A percentile compares a stretch with the other conserved stretches of the same genome.
phyloP scores from a whole-genome alignment of 1,284 basidiomycete genomes.

The Sporisorium scitamineum region DNA sequence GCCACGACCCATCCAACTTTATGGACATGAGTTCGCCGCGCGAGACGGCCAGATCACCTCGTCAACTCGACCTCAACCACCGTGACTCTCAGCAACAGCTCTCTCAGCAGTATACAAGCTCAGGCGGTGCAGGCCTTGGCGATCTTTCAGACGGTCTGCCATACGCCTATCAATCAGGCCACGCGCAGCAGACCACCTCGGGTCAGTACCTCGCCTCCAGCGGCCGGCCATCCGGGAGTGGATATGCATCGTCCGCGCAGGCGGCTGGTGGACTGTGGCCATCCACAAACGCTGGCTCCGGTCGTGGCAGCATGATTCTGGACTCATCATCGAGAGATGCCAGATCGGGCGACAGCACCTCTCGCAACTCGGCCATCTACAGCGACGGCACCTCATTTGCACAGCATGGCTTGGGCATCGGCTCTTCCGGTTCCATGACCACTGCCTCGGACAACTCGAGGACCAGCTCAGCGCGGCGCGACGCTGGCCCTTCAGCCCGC shows the following conservation, averaged over 20 bases:
- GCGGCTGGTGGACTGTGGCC: conserved; percentile 28
- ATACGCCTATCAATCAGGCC: conserved; percentile 39
- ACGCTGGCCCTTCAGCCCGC: conserved; percentile 18
- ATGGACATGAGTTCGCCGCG: conserved; percentile 45
- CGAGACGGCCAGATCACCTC: conserved; percentile 29
- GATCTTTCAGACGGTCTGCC: conserved; percentile 44
- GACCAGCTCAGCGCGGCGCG: conserved; percentile 23
- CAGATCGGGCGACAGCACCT: conserved; percentile 28
- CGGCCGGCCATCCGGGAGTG: conserved; percentile 4
- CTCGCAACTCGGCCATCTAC: conserved; percentile 45
- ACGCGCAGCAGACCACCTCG: conserved; percentile 22
- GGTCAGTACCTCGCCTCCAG: conserved; percentile 25
- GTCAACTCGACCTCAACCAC: conserved; percentile 12
- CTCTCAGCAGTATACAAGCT: conserved; percentile 29
- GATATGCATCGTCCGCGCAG: conserved; percentile 6
- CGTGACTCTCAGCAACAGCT: conserved; percentile 21
- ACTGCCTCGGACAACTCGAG: conserved; percentile 51
- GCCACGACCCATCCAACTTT: conserved; percentile 26
- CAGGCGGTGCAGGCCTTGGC: conserved; percentile 24
- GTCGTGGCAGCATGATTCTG: conserved; percentile 44
- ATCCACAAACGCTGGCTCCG: conserved; percentile 9
- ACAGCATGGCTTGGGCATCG: conserved; percentile 43
- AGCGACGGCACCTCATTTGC: conserved; percentile 29
- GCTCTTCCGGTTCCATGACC: conserved; percentile 38
- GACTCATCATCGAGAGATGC: conserved; percentile 26